A percentile compares a stretch with the other conserved stretches of the same genome.
Conservation (phyloP, 768 basidiomycete genomes). For the Boletus bicolor region DNA sequence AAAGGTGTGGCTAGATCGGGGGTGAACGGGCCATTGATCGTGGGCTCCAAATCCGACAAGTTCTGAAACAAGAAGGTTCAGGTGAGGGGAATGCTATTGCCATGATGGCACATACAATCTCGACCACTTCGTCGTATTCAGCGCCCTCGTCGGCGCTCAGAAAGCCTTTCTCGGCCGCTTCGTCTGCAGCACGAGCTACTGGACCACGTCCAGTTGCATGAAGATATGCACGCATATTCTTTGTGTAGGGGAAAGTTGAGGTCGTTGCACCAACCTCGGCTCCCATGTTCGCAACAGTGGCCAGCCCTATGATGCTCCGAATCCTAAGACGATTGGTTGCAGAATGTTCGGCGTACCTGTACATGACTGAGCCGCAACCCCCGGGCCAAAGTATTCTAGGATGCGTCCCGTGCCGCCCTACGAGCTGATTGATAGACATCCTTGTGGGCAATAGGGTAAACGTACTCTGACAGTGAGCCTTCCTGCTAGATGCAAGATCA, state of each 20-base stretch:
- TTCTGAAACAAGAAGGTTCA: conserved; percentile 49
- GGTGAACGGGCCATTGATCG: conserved; percentile 95
- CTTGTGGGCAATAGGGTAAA: conserved; percentile 5
- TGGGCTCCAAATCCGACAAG: conserved; percentile 84
- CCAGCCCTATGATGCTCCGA: conserved; percentile 53
- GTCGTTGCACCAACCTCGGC: conserved; percentile 99
- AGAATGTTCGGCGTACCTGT: conserved; percentile 54
- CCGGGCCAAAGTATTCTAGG: conserved; percentile 95
- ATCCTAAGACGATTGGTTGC: background rate
- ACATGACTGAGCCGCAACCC: conserved; percentile 85
- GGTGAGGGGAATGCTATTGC: background rate
- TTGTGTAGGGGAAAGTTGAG: conserved; percentile 94
- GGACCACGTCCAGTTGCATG: conserved; percentile 83
- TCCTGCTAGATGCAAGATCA: conserved; percentile 92
- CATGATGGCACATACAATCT: conserved; percentile 62
- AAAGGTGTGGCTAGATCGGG: conserved; percentile 94
- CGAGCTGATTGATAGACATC: conserved; percentile 1
- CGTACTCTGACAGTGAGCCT: conserved; percentile 88
- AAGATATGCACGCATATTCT: conserved; percentile 86
- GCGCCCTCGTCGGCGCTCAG: conserved; percentile 80
- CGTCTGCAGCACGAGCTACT: conserved; percentile 84
- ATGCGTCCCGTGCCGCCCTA: conserved; percentile 96
- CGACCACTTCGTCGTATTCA: conserved; percentile 92
- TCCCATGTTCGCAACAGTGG: conserved; percentile 98
- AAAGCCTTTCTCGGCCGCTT: conserved; percentile 75